phyloP scores from a whole-genome alignment of 2,329 filamentous ascomycete species.

The Claviceps cyperi region DNA sequence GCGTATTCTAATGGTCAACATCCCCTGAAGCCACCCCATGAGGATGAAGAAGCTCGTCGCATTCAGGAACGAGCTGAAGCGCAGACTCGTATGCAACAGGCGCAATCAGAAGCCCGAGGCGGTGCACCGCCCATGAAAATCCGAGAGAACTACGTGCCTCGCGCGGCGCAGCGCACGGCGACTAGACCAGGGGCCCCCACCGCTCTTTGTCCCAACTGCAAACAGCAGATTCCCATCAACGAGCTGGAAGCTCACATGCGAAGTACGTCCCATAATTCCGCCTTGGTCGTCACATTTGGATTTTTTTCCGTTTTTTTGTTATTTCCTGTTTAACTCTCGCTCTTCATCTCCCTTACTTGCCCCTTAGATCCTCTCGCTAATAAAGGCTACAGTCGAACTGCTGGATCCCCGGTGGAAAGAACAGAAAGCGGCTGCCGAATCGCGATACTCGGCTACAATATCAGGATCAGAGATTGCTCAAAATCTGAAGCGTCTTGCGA shows the following conservation, averaged over 20 bases:
- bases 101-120: slow-evolving; percentile 62
- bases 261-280: slow-evolving; percentile 35
- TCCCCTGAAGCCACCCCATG: slow-evolving; percentile 26
- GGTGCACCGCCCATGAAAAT: slow-evolving; percentile 68
- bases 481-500: slow-evolving; percentile 88
- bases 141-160: slow-evolving; percentile 80
- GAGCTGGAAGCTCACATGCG: slow-evolving; percentile 89
- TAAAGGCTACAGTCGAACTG: slow-evolving; percentile 53
- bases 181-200: slow-evolving; percentile 50
- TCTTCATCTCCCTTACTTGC: neutral
- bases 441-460: slow-evolving; percentile 71
- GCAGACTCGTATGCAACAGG: slow-evolving; percentile 53
- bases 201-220: slow-evolving; percentile 83
- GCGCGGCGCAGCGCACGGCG: slow-evolving; percentile 58
- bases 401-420: slow-evolving; percentile 93
- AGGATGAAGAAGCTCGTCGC: slow-evolving; percentile 48
- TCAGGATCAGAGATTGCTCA: slow-evolving; percentile 78
- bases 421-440: slow-evolving; percentile 78
- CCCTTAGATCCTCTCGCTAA: neutral
- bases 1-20: slow-evolving; percentile 13
- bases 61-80: slow-evolving; percentile 50
- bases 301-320: neutral
- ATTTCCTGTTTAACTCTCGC: neutral
- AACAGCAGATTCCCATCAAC: slow-evolving; percentile 71
- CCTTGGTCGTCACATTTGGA: neutral